phyloP scores from a whole-genome alignment of 306 rosid genomes.

The Inga oerstediana region DNA sequence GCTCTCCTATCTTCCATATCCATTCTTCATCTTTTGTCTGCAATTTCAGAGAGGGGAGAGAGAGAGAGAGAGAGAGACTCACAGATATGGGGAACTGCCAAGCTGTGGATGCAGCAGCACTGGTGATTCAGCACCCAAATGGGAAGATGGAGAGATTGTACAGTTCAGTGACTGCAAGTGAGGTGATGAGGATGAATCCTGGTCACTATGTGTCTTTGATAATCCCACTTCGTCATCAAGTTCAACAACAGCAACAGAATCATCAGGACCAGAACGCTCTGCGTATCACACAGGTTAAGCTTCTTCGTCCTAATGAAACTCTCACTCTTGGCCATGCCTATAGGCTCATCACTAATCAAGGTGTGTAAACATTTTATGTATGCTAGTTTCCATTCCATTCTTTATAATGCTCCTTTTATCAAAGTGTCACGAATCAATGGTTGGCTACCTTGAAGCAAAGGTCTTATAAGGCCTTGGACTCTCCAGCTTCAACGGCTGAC shows the following conservation, averaged over 20 bases:
- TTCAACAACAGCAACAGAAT: conserved; percentile 16
- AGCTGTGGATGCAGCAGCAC: conserved; percentile 97
- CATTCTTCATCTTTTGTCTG: neutral
- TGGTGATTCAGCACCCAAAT: conserved; percentile 90
- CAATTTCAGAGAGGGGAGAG: neutral
- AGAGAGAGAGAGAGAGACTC: neutral
- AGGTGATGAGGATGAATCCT: conserved; percentile 85
- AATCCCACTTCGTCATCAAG: conserved; percentile 73
- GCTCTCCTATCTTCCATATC: conserved; percentile 7
- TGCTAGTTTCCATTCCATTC: neutral
- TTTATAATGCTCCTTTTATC: neutral
- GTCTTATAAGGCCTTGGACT: too few species aligned
- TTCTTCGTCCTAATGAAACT: conserved; percentile 83
- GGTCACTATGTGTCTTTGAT: conserved; percentile 94
- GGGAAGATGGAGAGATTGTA: conserved; percentile 89
- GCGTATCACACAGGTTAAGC: conserved; percentile 90
- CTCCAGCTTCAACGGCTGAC: too few species aligned
- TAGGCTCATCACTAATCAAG: conserved; percentile 85
- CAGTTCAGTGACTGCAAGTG: conserved; percentile 76
- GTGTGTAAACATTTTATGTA: conserved; percentile 27
- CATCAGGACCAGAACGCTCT: conserved; percentile 54
- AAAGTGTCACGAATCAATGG: neutral
- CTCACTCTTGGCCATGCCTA: conserved; percentile 98
- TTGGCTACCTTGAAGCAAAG: too few species aligned
- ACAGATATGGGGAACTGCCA: conserved; percentile 89